Conservation (phyloP, 83 land plant genomes). For the Larix sibirica region DNA sequence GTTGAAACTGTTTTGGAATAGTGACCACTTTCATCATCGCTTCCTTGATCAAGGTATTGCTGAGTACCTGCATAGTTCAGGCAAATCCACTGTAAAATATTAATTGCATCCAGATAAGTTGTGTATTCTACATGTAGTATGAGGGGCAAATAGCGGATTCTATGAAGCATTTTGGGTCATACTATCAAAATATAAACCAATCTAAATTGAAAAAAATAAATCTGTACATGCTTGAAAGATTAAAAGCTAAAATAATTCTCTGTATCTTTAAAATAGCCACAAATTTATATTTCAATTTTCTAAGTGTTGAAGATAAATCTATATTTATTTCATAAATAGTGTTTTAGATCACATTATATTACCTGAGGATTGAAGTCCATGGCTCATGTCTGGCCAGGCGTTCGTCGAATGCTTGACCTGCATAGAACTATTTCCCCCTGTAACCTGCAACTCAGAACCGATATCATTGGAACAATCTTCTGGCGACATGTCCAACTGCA, state of each 20-base stretch:
- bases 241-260: too few relatives aligned
- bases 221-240: too few relatives aligned
- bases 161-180: background rate
- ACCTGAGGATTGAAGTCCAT: constrained; percentile 15
- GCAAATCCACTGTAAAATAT: too few relatives aligned
- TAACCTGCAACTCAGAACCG: constrained; percentile 28
- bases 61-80: constrained; percentile 1
- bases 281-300: too few relatives aligned
- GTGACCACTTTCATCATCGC: constrained; percentile 46
- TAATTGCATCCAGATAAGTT: too few relatives aligned
- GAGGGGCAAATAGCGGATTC: too few relatives aligned
- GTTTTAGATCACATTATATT: constrained; percentile 10
- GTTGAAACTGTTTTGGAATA: constrained; percentile 54
- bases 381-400: constrained; percentile 10
- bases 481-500: constrained; percentile 64
- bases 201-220: too few relatives aligned
- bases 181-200: too few relatives aligned
- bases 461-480: constrained; percentile 50
- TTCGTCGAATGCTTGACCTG: background rate
- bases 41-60: constrained; percentile 18
- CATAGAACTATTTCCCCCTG: constrained; percentile 18
- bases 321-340: constrained; percentile 17
- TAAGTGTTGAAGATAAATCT: background rate
- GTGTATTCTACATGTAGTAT: too few relatives aligned
- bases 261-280: too few relatives aligned